These are phyloP conservation scores for Anthracocystis panici-leucophaei DNA, from an alignment of 1,284 basidiomycete species.

Conservation along the genomic window DNA sequence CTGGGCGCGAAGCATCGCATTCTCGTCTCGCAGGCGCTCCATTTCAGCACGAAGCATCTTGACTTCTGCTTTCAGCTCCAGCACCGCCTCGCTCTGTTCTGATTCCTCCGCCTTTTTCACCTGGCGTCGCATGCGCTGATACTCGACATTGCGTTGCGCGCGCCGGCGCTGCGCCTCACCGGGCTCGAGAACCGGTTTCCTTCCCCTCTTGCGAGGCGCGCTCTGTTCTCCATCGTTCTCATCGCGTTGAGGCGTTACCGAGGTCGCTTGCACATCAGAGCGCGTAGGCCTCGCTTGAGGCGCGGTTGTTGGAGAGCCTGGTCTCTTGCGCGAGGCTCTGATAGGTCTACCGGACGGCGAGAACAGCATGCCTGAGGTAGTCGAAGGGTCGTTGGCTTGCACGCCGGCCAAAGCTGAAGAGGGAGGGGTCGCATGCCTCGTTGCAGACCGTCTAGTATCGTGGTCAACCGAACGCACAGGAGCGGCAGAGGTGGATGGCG, in stretches of 20 bases:
- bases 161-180: slow-evolving; percentile 38
- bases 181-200: slow-evolving; percentile 36
- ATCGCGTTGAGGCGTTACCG: not conserved
- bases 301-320: slow-evolving; percentile 14
- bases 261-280: not conserved
- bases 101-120: slow-evolving; percentile 44
- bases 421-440: slow-evolving; percentile 1
- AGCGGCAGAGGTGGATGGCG: not conserved
- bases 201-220: slow-evolving; percentile 34
- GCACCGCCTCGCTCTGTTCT: slow-evolving; percentile 37
- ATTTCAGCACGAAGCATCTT: slow-evolving; percentile 57
- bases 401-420: not conserved
- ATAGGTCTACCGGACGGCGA: slow-evolving; percentile 39
- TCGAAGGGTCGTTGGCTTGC: not conserved
- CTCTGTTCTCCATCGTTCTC: slow-evolving; percentile 7
- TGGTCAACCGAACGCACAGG: not conserved
- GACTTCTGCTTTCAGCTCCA: slow-evolving; percentile 59
- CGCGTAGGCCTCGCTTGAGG: slow-evolving; percentile 1
- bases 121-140: slow-evolving; percentile 48
- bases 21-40: slow-evolving; percentile 58
- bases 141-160: slow-evolving; percentile 45
- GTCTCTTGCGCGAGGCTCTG: slow-evolving; percentile 28
- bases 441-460: not conserved
- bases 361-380: slow-evolving; percentile 1
- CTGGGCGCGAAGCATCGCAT: slow-evolving; percentile 56